Evolutionary conservation across 768 basidiomycete genomes (phyloP), one percentile per base, ranked within the genome.

Genomic region (Infundibulicybe gibba): DNA sequence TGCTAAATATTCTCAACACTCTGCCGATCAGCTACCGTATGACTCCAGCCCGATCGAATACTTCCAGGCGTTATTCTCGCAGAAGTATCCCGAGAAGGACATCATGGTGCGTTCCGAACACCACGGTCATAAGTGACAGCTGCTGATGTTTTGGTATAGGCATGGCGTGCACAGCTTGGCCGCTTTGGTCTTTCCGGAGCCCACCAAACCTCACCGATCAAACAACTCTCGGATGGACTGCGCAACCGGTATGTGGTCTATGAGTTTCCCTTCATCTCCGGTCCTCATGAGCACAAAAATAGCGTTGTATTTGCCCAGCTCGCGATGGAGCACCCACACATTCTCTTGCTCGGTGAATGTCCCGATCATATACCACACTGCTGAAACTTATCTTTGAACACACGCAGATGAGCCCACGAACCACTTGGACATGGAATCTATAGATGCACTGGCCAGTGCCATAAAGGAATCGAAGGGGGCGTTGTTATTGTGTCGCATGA

Each of bases 401-500:
- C 17, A 6, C 35, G 6, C 35, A 82, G 93, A 94, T 64, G 92
- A 95, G 67, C 93, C 94, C 43, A 97, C 94, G 34, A 97, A 97
- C 65, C 94, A 97, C 68, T 80, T 97, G 78, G 94, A 97, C 64
- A 95, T 97, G 95, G 86, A 81, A 54, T 94, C 92, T 21, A 99
- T 99, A 65, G 95, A 98, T 63, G 95, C 97, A 1, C 81, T 99
- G 41, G 97, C 97, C 6, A 66, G 68, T 19, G 95, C 97, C 42
- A 98, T 99, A 77, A 97, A 95, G 67, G 90, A 90, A 61, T 99
- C 64, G 87, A 90, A 61, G 97, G 97, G 49, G 95, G 97, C 59
- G 97, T 99, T 34, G 97, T 98, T 56, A 98, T 99, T 63, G 97
- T 99, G 53, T 97, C 94, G 41, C 97, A 98, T 74, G 95, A 99